Evolutionary conservation across 2,329 filamentous ascomycete species (phyloP).

Genomic region (Fusarium gaditjirri): DNA sequence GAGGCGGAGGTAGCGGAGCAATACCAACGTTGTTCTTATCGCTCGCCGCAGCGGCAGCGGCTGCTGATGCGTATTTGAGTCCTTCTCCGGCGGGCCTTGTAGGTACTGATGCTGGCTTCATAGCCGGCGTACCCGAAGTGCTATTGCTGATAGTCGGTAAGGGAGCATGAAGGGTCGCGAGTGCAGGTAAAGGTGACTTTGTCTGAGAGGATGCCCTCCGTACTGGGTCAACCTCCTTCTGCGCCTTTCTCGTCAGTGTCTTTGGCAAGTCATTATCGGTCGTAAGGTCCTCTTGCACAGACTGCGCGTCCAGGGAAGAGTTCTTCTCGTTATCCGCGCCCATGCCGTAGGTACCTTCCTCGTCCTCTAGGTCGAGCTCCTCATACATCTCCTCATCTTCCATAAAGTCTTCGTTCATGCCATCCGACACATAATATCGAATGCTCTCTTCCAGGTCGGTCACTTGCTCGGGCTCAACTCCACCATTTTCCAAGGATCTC

Average conservation of each 20-base stretch:
- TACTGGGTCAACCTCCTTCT: constrained; percentile 66
- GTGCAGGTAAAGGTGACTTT: constrained; percentile 92
- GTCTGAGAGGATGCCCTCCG: constrained; percentile 85
- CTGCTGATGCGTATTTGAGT: constrained; percentile 96
- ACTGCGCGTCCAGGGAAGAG: constrained; percentile 96
- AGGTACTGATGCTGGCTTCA: constrained; percentile 94
- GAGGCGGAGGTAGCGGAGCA: constrained; percentile 90
- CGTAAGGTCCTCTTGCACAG: constrained; percentile 81
- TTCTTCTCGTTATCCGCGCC: constrained; percentile 82
- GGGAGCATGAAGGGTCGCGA: constrained; percentile 88
- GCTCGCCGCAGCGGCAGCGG: constrained; percentile 89
- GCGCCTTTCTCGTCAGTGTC: constrained; percentile 63
- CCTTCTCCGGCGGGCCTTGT: constrained; percentile 87
- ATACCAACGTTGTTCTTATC: constrained; percentile 92
- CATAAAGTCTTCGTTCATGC: constrained; percentile 87
- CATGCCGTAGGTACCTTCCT: constrained; percentile 89
- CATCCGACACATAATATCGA: constrained; percentile 93
- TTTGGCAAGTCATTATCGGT: constrained; percentile 67
- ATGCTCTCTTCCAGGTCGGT: constrained; percentile 91
- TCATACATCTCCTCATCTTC: constrained; percentile 97
- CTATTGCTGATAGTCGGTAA: constrained; percentile 70
- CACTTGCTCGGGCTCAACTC: constrained; percentile 87
- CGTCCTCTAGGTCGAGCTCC: constrained; percentile 89
- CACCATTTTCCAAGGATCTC: constrained; percentile 91
- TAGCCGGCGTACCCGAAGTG: constrained; percentile 65